Evolutionary conservation across 495 filamentous ascomycete species (phyloP), one percentile per base, ranked within the genome.

Genomic region (Aspergillus biplanus): DNA sequence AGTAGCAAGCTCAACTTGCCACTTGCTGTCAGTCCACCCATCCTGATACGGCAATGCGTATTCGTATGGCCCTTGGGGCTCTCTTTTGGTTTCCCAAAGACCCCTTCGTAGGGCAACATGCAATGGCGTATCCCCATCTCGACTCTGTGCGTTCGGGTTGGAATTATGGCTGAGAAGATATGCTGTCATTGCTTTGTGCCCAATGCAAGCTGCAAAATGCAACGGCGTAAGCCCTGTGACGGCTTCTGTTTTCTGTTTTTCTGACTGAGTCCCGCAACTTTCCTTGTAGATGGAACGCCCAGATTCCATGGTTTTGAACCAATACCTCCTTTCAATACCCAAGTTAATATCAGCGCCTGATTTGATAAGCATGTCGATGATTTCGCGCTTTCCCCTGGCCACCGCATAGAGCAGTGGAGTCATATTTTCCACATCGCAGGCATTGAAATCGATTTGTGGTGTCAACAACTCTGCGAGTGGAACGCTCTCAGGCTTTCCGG

Each of bases 401-500:
- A 71, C 67, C 9, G 75, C 75, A 12, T 47, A 63, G 11, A 35
- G 63, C 7, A 75, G 63, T 39, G 71, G 71, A 33, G 73, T 71
- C 54, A 48, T 42, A 50, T 64, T 62, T 4, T 58, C 32, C 7
- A 53, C 27, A 54, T 72, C 73, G 11, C 31, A 58, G 4, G 31
- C 33, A 15, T 68, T 33, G 13, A 64, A 16, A 46, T 72, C 50
- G 15, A 59, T 65, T 6, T 57, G 35, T 12, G 16, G 39, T 21
- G 39, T 15, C 8, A 57, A 27, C 15, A 37, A 42, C 2, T 42
- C 15, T 27, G 21, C 18, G 1, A 27, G 6, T 12, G 31, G 0
- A 7, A 21, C 34, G 3, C 54, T 21, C 1, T 37, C 37, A 32
- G 13, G 21, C 69, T 59, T 18, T 56, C 21, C 6, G 68, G 66